Conservation (phyloP, 192 early-diverging fungal species). For the Rhizophagus clarus region DNA sequence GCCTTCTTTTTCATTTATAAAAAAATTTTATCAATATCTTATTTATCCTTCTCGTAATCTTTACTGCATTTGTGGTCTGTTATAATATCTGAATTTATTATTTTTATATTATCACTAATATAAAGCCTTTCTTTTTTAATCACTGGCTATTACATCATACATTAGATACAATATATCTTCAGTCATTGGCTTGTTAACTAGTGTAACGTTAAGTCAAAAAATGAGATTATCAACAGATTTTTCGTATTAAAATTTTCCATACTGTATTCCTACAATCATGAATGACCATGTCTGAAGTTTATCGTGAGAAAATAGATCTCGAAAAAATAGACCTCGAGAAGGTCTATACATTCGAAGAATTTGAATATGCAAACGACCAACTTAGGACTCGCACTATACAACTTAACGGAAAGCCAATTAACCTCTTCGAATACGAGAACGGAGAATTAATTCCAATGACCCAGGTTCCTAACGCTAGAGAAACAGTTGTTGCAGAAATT, state of each 20-base stretch:
- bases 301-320: slow-evolving; percentile 10
- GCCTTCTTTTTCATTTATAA: no score
- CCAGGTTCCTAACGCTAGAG: background rate
- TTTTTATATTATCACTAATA: no score
- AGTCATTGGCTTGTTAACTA: no score
- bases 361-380: slow-evolving; percentile 11
- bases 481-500: slow-evolving; percentile 9
- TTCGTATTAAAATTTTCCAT: background rate
- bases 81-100: no score
- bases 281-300: slow-evolving; percentile 1
- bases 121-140: no score
- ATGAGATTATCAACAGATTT: no score
- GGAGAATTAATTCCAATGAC: slow-evolving; percentile 15
- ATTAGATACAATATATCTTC: no score
- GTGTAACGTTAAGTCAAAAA: no score
- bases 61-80: no score
- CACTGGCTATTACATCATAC: no score
- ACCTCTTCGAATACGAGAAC: slow-evolving; percentile 19
- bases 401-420: slow-evolving; percentile 1
- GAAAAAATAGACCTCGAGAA: slow-evolving; percentile 9
- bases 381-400: slow-evolving; percentile 1
- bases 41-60: no score
- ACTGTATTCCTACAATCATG: background rate
- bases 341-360: slow-evolving; percentile 22
- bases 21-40: no score